A percentile compares a stretch with the other conserved stretches of the same genome.
These are phyloP conservation scores for Globisporangium camurandrum DNA, from an alignment of 352 stramenopile species.

Conservation along the genomic window DNA sequence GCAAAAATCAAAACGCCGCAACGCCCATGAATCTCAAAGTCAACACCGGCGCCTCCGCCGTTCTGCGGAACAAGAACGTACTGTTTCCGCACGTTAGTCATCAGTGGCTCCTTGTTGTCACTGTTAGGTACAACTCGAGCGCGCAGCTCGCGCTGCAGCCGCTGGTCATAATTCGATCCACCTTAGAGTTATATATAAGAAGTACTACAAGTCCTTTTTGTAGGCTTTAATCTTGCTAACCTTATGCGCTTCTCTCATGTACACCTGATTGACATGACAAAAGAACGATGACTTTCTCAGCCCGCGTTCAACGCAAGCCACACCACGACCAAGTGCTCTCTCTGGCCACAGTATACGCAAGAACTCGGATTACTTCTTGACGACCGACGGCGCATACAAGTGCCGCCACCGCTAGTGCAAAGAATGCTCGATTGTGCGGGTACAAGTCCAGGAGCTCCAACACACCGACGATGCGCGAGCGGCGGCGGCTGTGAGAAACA, in stretches of 20 bases:
- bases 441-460: neutral
- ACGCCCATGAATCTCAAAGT: neutral
- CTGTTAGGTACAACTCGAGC: neutral
- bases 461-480: too few species aligned
- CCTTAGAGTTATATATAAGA: neutral
- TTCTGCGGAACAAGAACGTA: too few species aligned
- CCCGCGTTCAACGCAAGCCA: too few species aligned
- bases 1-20: neutral
- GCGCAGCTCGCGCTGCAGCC: neutral
- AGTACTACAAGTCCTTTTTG: neutral
- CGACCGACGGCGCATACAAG: neutral
- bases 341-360: neutral
- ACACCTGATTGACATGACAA: too few species aligned
- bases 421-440: neutral
- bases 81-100: neutral
- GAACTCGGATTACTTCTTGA: neutral
- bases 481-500: too few species aligned
- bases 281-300: too few species aligned
- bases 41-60: neutral
- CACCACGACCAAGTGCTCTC: too few species aligned
- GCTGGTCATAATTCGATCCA: neutral
- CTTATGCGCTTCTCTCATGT: too few species aligned
- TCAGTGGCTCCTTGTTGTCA: neutral
- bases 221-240: too few species aligned
- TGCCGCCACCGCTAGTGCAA: neutral